phyloP scores from a whole-genome alignment of 257 asterid genomes.

The Solanum pennellii region DNA sequence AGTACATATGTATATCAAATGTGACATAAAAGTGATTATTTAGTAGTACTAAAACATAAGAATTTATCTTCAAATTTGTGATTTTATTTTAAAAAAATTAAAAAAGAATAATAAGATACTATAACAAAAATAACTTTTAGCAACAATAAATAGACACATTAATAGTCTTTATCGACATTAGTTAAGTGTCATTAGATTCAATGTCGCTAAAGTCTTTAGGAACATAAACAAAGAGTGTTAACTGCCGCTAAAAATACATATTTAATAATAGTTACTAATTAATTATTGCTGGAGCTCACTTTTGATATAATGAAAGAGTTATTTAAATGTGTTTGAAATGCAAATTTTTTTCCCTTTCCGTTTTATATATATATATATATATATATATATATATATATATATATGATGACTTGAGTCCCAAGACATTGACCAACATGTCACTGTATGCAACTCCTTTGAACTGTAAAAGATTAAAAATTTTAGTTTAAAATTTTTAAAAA shows the following conservation, averaged over 20 bases:
- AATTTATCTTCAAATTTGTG: not conserved
- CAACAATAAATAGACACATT: too few species aligned
- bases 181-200: too few species aligned
- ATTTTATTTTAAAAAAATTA: too few species aligned
- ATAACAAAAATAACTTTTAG: too few species aligned
- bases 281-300: accelerated
- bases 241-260: too few species aligned
- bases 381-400: not conserved
- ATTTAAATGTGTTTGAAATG: not conserved
- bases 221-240: accelerated
- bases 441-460: not conserved
- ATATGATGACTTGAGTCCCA: not conserved
- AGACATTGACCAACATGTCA: not conserved
- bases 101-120: too few species aligned
- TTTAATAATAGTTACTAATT: too few species aligned
- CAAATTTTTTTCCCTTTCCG: not conserved
- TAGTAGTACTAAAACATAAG: not conserved
- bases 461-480: not conserved
- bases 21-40: not conserved
- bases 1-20: too few species aligned
- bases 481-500: not conserved
- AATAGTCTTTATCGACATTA: too few species aligned
- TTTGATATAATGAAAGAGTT: too few species aligned
- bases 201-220: too few species aligned
- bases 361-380: not conserved